Conservation (phyloP, 2,329 filamentous ascomycete species). For the Chaetomiaceae sp. region DNA sequence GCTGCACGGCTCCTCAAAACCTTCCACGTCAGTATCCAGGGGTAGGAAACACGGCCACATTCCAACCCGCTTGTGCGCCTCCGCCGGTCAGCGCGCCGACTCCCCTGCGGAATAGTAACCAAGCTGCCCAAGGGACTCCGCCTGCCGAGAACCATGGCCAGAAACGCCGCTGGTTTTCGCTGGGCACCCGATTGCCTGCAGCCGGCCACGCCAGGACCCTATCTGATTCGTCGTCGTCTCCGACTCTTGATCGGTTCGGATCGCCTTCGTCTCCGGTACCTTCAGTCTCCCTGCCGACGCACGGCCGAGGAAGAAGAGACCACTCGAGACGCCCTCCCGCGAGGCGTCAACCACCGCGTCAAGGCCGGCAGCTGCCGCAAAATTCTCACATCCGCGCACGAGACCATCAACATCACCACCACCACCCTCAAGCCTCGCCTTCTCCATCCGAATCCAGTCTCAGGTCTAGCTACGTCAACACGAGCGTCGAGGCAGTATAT, state of each 20-base stretch:
- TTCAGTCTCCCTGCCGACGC: neutral
- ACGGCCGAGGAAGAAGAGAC: neutral
- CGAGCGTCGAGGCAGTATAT: conserved; percentile 7
- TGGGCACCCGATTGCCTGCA: neutral
- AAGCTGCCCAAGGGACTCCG: neutral
- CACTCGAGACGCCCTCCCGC: neutral
- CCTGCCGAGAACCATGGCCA: neutral
- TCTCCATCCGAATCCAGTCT: neutral
- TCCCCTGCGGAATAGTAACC: neutral
- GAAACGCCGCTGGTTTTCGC: conserved; percentile 9
- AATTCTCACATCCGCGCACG: neutral
- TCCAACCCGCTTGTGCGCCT: neutral
- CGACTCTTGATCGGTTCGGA: neutral
- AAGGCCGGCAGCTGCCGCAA: neutral
- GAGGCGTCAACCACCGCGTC: too few species aligned
- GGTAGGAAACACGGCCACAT: neutral
- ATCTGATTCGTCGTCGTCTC: conserved; percentile 2
- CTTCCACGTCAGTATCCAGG: neutral
- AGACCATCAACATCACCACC: neutral
- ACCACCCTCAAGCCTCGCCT: neutral
- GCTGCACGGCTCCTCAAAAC: neutral
- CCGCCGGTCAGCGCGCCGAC: neutral
- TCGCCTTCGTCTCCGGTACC: conserved; percentile 1
- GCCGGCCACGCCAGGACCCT: conserved; percentile 13
- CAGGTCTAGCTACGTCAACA: conserved; percentile 2